Percentiles rank a stretch among this genome's conserved stretches.
phyloP scores from a whole-genome alignment of 2,329 filamentous ascomycete genomes.

The Bimuria novae-zelandiae region DNA sequence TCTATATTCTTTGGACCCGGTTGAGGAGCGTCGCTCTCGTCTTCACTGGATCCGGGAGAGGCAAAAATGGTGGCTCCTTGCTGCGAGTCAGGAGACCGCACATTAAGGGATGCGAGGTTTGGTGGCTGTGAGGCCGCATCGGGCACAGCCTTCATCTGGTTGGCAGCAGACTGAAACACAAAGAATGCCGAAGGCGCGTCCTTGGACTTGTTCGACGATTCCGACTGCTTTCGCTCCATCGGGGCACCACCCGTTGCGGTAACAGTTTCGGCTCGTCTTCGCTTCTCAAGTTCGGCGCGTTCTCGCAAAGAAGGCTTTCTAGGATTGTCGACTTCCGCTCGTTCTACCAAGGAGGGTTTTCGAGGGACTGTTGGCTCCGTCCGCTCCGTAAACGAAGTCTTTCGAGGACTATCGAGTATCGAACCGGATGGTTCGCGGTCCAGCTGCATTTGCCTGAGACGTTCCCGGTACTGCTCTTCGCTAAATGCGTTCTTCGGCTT shows the following conservation, averaged over 20 bases:
- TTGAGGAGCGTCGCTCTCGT: slow-evolving; percentile 31
- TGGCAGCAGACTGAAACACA: slow-evolving; percentile 53
- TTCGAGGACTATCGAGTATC: slow-evolving; percentile 16
- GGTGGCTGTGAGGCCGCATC: slow-evolving; percentile 17
- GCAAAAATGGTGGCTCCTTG: slow-evolving; percentile 35
- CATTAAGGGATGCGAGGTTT: slow-evolving; percentile 11
- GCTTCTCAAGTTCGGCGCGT: slow-evolving; percentile 41
- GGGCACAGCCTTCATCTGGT: slow-evolving; percentile 45
- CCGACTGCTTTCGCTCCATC: slow-evolving; percentile 31
- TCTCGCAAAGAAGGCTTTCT: slow-evolving; percentile 32
- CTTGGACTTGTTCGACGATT: slow-evolving; percentile 35
- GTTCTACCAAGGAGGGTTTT: slow-evolving; percentile 1
- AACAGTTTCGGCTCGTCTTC: slow-evolving; percentile 35
- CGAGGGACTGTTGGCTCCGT: slow-evolving; percentile 17
- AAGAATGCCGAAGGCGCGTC: slow-evolving; percentile 47
- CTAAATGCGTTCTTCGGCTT: slow-evolving; percentile 79
- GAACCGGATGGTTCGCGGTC: slow-evolving; percentile 66
- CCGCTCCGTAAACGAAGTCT: slow-evolving; percentile 22
- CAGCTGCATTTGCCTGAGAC: slow-evolving; percentile 79
- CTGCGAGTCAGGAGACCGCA: slow-evolving; percentile 23
- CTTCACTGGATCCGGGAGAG: slow-evolving; percentile 38
- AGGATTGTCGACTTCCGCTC: slow-evolving; percentile 8
- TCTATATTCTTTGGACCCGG: slow-evolving; percentile 24
- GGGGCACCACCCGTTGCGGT: slow-evolving; percentile 16
- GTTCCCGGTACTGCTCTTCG: slow-evolving; percentile 81